These are phyloP conservation scores for Quercus glauca DNA, from an alignment of 306 rosid genomes.

Conservation along the genomic window DNA sequence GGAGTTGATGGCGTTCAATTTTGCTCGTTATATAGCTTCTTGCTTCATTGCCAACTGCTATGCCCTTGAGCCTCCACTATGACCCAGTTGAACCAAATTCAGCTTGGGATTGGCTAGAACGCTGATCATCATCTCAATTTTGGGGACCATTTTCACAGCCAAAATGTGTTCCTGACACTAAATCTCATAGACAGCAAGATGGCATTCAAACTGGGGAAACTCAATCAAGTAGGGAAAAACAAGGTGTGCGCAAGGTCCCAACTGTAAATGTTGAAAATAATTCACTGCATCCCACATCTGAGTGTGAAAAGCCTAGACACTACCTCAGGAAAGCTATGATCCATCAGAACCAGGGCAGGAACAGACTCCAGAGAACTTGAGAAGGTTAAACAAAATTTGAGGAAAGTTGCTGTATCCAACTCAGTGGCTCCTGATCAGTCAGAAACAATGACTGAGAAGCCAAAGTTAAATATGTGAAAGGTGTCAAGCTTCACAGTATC, in stretches of 20 bases:
- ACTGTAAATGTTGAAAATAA: constrained; percentile 23
- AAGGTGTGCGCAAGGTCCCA: constrained; percentile 31
- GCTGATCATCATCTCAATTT: constrained; percentile 47
- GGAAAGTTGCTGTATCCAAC: constrained; percentile 14
- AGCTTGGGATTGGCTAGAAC: constrained; percentile 45
- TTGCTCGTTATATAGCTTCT: constrained; percentile 36
- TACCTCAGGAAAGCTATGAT: constrained; percentile 31
- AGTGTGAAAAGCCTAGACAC: constrained; percentile 30
- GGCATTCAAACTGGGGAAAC: no score
- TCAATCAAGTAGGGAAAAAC: no score
- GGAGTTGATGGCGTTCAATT: neutral
- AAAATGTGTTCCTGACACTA: constrained; percentile 13
- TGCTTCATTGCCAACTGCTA: constrained; percentile 37
- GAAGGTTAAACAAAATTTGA: constrained; percentile 30
- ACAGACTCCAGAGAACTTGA: constrained; percentile 32
- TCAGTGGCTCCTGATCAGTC: constrained; percentile 33
- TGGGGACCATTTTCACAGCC: constrained; percentile 40
- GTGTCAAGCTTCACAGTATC: constrained; percentile 18
- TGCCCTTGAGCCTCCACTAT: constrained; percentile 32
- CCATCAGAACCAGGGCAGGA: constrained; percentile 34
- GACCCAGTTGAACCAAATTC: constrained; percentile 37
- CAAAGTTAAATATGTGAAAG: constrained; percentile 26
- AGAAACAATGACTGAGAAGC: constrained; percentile 37
- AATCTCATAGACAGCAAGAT: no score
- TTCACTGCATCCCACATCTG: constrained; percentile 10